A percentile compares a stretch with the other conserved stretches of the same genome.
phyloP scores from a whole-genome alignment of 176 grass and related monocot genomes.

The Oryza australiensis region DNA sequence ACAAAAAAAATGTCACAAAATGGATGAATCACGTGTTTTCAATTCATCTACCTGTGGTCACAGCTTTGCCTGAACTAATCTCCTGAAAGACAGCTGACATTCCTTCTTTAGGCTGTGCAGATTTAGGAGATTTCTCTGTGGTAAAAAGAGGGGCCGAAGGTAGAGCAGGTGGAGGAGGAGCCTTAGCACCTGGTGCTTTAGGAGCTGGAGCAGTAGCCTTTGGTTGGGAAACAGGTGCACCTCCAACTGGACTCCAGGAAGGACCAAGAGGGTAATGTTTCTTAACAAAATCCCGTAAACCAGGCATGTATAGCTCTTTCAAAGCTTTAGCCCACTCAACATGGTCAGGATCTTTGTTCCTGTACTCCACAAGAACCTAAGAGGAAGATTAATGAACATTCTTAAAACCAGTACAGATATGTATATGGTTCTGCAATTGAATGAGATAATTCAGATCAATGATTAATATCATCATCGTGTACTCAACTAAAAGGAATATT shows the following conservation, averaged over 20 bases:
- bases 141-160: conserved; percentile 68
- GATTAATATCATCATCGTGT: background rate
- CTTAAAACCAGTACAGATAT: background rate
- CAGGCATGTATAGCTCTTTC: conserved; percentile 87
- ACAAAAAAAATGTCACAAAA: background rate
- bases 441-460: conserved; percentile 5
- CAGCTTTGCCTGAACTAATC: conserved; percentile 74
- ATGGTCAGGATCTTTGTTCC: conserved; percentile 88
- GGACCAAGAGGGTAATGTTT: conserved; percentile 83
- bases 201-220: conserved; percentile 54
- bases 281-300: conserved; percentile 93
- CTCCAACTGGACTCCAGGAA: conserved; percentile 62
- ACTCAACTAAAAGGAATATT: background rate
- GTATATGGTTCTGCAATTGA: conserved; percentile 2
- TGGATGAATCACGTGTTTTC: conserved; percentile 17
- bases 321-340: conserved; percentile 96
- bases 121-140: conserved; percentile 47
- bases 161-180: conserved; percentile 64
- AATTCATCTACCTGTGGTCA: conserved; percentile 63
- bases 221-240: conserved; percentile 45
- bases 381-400: background rate
- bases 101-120: conserved; percentile 70
- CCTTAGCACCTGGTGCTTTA: conserved; percentile 53
- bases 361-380: conserved; percentile 94
- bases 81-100: conserved; percentile 97